A percentile compares a stretch with the other conserved stretches of the same genome.
phyloP scores from a whole-genome alignment of 352 stramenopile species.

The Sclerospora graminicola region DNA sequence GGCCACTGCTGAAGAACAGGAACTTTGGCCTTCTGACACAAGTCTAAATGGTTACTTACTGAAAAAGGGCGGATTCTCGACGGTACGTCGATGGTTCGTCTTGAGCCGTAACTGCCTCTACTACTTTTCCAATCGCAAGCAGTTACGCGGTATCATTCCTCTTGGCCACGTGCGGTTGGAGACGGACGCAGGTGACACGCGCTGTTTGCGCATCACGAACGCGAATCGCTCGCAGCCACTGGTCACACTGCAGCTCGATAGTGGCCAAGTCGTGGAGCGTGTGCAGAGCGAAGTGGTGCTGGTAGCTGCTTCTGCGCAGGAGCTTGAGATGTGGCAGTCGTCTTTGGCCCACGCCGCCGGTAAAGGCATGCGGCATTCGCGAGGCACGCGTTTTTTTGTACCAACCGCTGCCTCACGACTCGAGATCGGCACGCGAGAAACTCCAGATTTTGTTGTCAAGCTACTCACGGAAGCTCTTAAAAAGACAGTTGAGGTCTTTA shows the following conservation, averaged over 20 bases:
- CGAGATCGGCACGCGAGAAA: constrained; percentile 70
- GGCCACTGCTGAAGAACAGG: constrained; percentile 72
- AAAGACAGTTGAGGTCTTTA: constrained; percentile 82
- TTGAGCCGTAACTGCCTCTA: constrained; percentile 84
- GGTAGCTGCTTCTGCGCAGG: constrained; percentile 44
- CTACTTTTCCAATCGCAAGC: constrained; percentile 77
- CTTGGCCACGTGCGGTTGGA: constrained; percentile 67
- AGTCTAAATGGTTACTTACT: constrained; percentile 79
- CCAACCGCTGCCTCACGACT: constrained; percentile 67
- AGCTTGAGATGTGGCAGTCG: constrained; percentile 87
- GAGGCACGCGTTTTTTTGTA: constrained; percentile 79
- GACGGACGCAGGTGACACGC: constrained; percentile 34
- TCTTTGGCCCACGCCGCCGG: constrained; percentile 72
- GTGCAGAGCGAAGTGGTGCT: constrained; percentile 76
- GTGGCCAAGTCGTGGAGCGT: constrained; percentile 67
- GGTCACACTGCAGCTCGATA: constrained; percentile 73
- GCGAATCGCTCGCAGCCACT: constrained; percentile 40
- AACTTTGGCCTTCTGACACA: constrained; percentile 83
- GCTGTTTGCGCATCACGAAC: constrained; percentile 72
- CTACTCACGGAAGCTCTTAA: constrained; percentile 62
- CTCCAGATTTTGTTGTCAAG: constrained; percentile 67
- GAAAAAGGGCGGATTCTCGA: constrained; percentile 77
- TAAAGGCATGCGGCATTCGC: constrained; percentile 69
- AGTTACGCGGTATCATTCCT: constrained; percentile 80
- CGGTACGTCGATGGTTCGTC: constrained; percentile 79